A percentile compares a stretch with the other conserved stretches of the same genome.
These are phyloP conservation scores for Kluyveromyces sp. DNA, from an alignment of 1,139 yeast species.

Conservation along the genomic window DNA sequence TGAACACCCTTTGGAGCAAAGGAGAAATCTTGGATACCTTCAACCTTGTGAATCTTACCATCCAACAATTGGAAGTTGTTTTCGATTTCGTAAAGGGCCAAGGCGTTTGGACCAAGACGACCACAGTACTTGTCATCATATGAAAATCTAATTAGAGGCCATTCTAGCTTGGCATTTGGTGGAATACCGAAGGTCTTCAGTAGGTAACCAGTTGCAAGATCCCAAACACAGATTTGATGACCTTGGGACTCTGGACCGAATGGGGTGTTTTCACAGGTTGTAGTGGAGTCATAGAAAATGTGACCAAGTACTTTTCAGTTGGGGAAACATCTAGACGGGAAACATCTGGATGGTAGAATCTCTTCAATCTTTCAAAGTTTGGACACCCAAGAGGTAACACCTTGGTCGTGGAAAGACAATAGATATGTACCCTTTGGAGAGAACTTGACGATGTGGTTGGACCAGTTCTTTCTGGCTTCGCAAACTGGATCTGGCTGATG, in stretches of 20 bases:
- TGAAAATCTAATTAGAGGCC: slow-evolving; percentile 99
- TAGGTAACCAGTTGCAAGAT: slow-evolving; percentile 73
- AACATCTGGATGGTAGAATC: slow-evolving; percentile 85
- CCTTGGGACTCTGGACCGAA: slow-evolving; percentile 87
- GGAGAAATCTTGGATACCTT: slow-evolving; percentile 85
- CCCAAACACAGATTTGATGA: slow-evolving; percentile 93
- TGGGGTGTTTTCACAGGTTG: slow-evolving; percentile 59
- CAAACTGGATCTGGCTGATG: slow-evolving; percentile 70
- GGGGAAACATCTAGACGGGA: slow-evolving; percentile 90
- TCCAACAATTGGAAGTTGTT: slow-evolving; percentile 68
- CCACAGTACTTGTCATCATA: slow-evolving; percentile 91
- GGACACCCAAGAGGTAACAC: slow-evolving; percentile 96
- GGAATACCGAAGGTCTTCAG: slow-evolving; percentile 88
- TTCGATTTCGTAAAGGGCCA: slow-evolving; percentile 73
- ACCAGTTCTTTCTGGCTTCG: slow-evolving; percentile 77
- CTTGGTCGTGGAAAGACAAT: slow-evolving; percentile 87
- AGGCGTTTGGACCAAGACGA: slow-evolving; percentile 87
- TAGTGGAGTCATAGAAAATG: slow-evolving; percentile 84
- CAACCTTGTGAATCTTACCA: slow-evolving; percentile 76
- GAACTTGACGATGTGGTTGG: slow-evolving; percentile 73
- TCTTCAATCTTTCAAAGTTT: slow-evolving; percentile 62
- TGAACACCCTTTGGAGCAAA: slow-evolving; percentile 88
- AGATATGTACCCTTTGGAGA: slow-evolving; percentile 91
- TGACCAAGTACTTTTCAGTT: slow-evolving; percentile 80
- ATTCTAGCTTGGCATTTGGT: slow-evolving; percentile 72